phyloP scores from a whole-genome alignment of 495 filamentous ascomycete species.

The Neurospora sp. region DNA sequence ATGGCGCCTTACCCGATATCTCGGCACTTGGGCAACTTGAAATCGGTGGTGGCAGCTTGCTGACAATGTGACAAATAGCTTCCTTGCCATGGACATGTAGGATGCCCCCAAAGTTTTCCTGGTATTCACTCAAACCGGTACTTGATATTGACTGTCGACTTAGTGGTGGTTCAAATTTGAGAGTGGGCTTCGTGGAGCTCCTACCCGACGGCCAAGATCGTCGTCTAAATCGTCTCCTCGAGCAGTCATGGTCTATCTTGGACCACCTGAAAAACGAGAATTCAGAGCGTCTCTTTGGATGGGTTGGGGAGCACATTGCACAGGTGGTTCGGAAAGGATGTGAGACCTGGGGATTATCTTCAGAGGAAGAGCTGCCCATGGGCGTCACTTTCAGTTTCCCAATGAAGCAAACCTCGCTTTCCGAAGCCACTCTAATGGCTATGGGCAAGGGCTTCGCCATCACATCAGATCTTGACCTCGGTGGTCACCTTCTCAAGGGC shows the following conservation, averaged over 20 bases:
- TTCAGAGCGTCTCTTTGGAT: constrained; percentile 63
- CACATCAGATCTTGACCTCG: constrained; percentile 60
- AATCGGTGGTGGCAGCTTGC: background rate
- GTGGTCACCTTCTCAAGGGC: constrained; percentile 54
- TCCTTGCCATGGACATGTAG: constrained; percentile 68
- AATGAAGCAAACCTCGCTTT: constrained; percentile 66
- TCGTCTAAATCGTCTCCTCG: constrained; percentile 39
- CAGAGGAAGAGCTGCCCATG: constrained; percentile 48
- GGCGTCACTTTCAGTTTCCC: constrained; percentile 85
- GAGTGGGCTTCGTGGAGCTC: constrained; percentile 70
- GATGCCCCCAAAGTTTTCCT: constrained; percentile 1
- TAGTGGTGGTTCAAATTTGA: constrained; percentile 67
- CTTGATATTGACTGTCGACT: background rate
- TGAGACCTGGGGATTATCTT: constrained; percentile 18
- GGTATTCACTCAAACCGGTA: constrained; percentile 3
- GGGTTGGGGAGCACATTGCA: constrained; percentile 70
- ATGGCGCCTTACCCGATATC: background rate
- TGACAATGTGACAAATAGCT: constrained; percentile 31
- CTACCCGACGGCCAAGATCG: constrained; percentile 29
- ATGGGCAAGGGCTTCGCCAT: constrained; percentile 88
- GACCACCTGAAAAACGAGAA: constrained; percentile 71
- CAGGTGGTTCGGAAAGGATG: constrained; percentile 51
- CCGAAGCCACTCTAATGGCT: constrained; percentile 69
- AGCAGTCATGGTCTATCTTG: constrained; percentile 68
- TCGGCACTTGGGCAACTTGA: background rate